Evolutionary conservation across 1,284 basidiomycete genomes (phyloP), one percentile per base, ranked within the genome.

Genomic region (Microbotryomycetes sp.): DNA sequence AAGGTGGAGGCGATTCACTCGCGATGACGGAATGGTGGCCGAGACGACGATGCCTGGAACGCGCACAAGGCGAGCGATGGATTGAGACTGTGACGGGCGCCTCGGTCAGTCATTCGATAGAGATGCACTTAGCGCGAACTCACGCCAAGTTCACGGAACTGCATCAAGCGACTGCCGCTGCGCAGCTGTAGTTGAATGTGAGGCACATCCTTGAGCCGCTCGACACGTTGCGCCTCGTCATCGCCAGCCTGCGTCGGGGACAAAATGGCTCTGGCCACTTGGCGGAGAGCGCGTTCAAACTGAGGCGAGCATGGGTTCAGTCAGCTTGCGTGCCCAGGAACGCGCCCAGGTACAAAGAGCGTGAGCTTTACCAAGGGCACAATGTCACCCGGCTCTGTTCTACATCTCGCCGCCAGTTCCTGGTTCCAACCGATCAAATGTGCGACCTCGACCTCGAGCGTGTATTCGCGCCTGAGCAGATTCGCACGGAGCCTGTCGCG

Each of bases 11-110:
- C 88, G 89, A 15, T 91, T 94, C 11, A 94, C 92, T 28, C 94
- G 85, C 2, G 93, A 91, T 0, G 92, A 89, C 24, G 97, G 83
- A 9, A 93, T 87, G 4, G 93, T 96, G 0, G 96, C 88, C 45
- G 93, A 94, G 74, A 98, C 97, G 73, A 99, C 92, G 72, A 99
- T 99, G 31, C 96, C 96, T 1, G 96, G 96, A 47, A 98, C 84
- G 64, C 96, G 87, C 35, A 98, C 94, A 47, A 99, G 85, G 71
- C 90, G 92, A 72, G 93, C 92, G 80, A 97, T 89, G 28, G 88
- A 92, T 70, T 93, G 84, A 4, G 96, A 94, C 62, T 83, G 73
- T 5, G 65, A 21, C 16, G 21, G 4, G 30, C 24, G n/a, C 5
- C 28, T 45, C 31, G 45, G 49, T 7, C 18, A 57, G 53, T 51